Percentiles rank a stretch among this genome's conserved stretches.
These are phyloP conservation scores for Claviceps cyperi DNA, from an alignment of 2,329 filamentous ascomycete species.

Conservation along the genomic window DNA sequence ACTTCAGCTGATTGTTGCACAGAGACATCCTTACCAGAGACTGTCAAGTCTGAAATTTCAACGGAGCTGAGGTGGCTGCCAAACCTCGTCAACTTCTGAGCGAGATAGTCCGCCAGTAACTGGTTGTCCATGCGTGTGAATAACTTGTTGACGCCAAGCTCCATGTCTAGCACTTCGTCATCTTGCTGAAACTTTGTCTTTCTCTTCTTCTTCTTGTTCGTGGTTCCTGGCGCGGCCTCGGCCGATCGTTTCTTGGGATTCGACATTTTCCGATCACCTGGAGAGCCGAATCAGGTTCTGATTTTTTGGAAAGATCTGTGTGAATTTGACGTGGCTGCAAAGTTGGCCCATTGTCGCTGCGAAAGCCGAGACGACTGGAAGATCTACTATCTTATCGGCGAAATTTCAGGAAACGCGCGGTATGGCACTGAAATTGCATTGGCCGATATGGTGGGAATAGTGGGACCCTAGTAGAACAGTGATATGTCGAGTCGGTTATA, in stretches of 20 bases:
- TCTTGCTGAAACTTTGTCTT: constrained; percentile 38
- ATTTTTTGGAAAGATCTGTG: constrained; percentile 6
- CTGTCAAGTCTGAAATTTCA: constrained; percentile 68
- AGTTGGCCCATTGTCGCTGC: background rate
- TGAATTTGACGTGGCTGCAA: background rate
- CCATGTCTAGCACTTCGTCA: constrained; percentile 46
- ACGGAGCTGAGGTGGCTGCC: constrained; percentile 68
- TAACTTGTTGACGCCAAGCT: constrained; percentile 63
- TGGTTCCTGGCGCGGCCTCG: constrained; percentile 27
- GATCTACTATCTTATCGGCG: background rate
- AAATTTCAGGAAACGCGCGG: constrained; percentile 2
- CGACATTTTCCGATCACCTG: constrained; percentile 14
- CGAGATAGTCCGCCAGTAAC: constrained; percentile 73
- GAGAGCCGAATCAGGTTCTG: no score
- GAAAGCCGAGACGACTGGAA: background rate
- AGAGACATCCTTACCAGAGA: constrained; percentile 46
- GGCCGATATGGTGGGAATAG: background rate
- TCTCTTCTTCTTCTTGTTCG: constrained; percentile 38
- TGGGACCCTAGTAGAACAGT: background rate
- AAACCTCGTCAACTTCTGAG: constrained; percentile 63
- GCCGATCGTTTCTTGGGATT: constrained; percentile 41
- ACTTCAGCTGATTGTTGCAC: background rate
- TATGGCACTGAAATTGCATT: background rate
- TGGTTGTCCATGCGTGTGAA: constrained; percentile 73
- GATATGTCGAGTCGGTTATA: no score